Conservation (phyloP, 2,329 filamentous ascomycete species). For the Thyridium curvatum region DNA sequence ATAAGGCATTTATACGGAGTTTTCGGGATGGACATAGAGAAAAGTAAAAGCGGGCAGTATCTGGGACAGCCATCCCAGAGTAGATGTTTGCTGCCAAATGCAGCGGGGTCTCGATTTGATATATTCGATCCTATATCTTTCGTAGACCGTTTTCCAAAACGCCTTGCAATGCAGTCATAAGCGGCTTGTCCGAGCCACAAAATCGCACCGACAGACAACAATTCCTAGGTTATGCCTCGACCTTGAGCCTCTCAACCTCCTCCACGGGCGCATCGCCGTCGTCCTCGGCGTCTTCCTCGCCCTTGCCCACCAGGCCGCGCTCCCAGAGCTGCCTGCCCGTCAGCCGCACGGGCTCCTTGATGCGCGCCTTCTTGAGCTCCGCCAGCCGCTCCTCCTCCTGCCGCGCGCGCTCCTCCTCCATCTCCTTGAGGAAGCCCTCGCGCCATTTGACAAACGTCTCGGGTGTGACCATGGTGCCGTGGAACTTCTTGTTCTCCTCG, state of each 20-base stretch:
- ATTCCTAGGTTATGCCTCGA: conserved; percentile 45
- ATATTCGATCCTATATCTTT: too few species aligned
- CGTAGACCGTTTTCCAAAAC: too few species aligned
- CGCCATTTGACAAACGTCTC: conserved; percentile 84
- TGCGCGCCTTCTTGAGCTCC: conserved; percentile 72
- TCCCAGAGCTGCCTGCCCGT: conserved; percentile 76
- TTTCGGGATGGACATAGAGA: neutral
- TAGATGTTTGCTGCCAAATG: too few species aligned
- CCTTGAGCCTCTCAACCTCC: conserved; percentile 65
- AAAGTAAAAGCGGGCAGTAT: too few species aligned
- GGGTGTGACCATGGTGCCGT: conserved; percentile 80
- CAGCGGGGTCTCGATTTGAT: too few species aligned
- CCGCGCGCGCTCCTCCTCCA: conserved; percentile 63
- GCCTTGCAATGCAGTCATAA: too few species aligned
- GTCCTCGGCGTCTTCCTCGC: conserved; percentile 61
- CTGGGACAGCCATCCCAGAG: too few species aligned
- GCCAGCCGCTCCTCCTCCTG: conserved; percentile 74
- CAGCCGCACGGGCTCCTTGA: conserved; percentile 67
- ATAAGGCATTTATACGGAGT: conserved; percentile 5
- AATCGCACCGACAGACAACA: neutral
- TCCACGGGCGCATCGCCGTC: conserved; percentile 59
- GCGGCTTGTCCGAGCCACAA: too few species aligned
- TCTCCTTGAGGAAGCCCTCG: conserved; percentile 69
- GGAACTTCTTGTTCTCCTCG: conserved; percentile 95
- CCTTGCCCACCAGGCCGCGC: conserved; percentile 62